A percentile compares a stretch with the other conserved stretches of the same genome.
Conservation (phyloP, 306 rosid genomes). For the Fragaria nilgerrensis region DNA sequence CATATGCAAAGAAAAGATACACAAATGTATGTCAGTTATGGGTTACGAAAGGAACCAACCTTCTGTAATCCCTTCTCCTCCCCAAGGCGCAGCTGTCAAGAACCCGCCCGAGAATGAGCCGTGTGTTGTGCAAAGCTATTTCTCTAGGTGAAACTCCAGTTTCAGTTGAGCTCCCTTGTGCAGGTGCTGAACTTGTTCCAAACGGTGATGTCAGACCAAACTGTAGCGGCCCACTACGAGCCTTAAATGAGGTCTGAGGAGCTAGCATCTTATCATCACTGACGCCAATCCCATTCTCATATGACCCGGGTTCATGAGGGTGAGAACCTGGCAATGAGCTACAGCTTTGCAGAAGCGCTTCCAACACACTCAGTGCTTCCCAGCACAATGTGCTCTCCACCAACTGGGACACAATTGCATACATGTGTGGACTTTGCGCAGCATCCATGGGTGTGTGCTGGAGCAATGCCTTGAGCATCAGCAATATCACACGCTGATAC, state of each 20-base stretch:
- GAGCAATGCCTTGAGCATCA: slow-evolving; percentile 92
- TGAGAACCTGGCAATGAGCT: slow-evolving; percentile 83
- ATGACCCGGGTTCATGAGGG: slow-evolving; percentile 60
- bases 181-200: slow-evolving; percentile 33
- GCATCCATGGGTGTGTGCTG: slow-evolving; percentile 99
- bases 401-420: slow-evolving; percentile 89
- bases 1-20: not conserved
- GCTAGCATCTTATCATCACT: slow-evolving; percentile 73
- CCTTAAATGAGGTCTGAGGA: slow-evolving; percentile 87
- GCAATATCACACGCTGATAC: slow-evolving; percentile 94
- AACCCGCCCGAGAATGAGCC: slow-evolving; percentile 85
- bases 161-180: slow-evolving; percentile 47
- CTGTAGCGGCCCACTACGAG: slow-evolving; percentile 94
- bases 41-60: slow-evolving; percentile 87
- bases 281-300: slow-evolving; percentile 69
- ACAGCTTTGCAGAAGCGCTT: slow-evolving; percentile 97
- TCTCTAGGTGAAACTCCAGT: slow-evolving; percentile 67
- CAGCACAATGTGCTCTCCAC: slow-evolving; percentile 97
- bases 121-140: slow-evolving; percentile 87
- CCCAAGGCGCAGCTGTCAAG: slow-evolving; percentile 78
- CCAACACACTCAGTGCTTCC: slow-evolving; percentile 96
- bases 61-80: slow-evolving; percentile 79
- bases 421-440: slow-evolving; percentile 97
- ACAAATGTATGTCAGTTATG: slow-evolving; percentile 29
- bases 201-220: slow-evolving; percentile 53